Evolutionary conservation across 177 flowering plant species (phyloP).

Genomic region (Tripterygium wilfordii): DNA sequence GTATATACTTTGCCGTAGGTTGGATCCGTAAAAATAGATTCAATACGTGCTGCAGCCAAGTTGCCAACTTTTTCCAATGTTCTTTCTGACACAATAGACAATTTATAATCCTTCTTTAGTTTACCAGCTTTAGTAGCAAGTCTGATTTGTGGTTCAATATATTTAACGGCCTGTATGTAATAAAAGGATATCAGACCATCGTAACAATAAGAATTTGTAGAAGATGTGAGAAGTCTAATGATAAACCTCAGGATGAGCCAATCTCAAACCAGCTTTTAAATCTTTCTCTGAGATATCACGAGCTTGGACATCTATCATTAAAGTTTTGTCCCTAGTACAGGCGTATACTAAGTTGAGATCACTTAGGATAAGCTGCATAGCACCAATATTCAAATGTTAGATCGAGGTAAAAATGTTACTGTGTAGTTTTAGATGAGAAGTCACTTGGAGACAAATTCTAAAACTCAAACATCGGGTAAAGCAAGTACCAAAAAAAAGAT

Average conservation of each 20-base stretch:
- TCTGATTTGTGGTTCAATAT: slow-evolving; percentile 83
- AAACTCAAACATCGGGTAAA: too few species aligned
- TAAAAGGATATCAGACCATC: slow-evolving; percentile 14
- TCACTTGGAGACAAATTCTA: too few species aligned
- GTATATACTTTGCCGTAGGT: slow-evolving; percentile 79
- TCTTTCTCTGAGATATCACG: slow-evolving; percentile 92
- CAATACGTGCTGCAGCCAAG: slow-evolving; percentile 64
- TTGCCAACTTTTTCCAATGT: slow-evolving; percentile 63
- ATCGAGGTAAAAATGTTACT: too few species aligned
- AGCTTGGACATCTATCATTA: slow-evolving; percentile 96
- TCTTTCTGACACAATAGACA: slow-evolving; percentile 63
- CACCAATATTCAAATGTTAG: too few species aligned
- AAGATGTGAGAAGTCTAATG: not conserved
- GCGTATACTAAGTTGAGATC: slow-evolving; percentile 97
- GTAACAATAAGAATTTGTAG: too few species aligned
- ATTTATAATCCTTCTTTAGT: slow-evolving; percentile 66
- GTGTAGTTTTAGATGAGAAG: too few species aligned
- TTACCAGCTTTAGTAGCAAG: slow-evolving; percentile 91
- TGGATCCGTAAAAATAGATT: slow-evolving; percentile 88
- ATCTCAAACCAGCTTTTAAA: slow-evolving; percentile 70
- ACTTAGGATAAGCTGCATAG: slow-evolving; percentile 78
- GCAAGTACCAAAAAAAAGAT: too few species aligned
- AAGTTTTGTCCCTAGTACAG: slow-evolving; percentile 85
- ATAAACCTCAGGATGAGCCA: slow-evolving; percentile 91
- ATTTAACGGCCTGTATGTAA: slow-evolving; percentile 88